phyloP scores from a whole-genome alignment of 352 stramenopile genomes.

The Pythium aristosporum region DNA sequence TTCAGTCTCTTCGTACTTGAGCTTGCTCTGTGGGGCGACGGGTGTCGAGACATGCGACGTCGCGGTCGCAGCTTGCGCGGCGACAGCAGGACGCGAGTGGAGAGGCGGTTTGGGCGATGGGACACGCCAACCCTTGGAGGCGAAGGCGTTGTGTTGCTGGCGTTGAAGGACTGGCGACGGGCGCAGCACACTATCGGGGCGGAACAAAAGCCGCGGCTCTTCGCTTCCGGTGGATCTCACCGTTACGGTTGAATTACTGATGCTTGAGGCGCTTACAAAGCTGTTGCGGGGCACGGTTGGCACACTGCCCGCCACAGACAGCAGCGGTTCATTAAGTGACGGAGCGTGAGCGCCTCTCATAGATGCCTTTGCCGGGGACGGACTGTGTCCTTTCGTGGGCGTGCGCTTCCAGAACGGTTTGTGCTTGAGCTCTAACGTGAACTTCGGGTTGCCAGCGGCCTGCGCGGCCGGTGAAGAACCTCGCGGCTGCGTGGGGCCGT shows the following conservation, averaged over 20 bases:
- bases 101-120: slow-evolving; percentile 24
- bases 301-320: background rate
- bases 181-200: slow-evolving; percentile 1
- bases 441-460: background rate
- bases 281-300: background rate
- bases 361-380: slow-evolving; percentile 1
- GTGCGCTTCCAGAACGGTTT: slow-evolving; percentile 21
- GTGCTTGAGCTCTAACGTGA: slow-evolving; percentile 20
- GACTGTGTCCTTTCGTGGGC: slow-evolving; percentile 3
- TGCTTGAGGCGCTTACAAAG: background rate
- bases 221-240: background rate
- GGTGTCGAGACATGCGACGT: slow-evolving; percentile 11
- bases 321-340: background rate
- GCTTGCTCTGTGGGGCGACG: slow-evolving; percentile 7
- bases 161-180: slow-evolving; percentile 1
- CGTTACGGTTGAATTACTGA: background rate
- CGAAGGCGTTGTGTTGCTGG: background rate
- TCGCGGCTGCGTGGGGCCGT: background rate
- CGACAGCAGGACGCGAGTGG: background rate
- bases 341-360: background rate
- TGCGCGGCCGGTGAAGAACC: background rate
- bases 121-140: background rate
- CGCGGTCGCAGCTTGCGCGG: background rate
- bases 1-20: slow-evolving; percentile 6
- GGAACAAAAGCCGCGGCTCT: slow-evolving; percentile 1